Base-by-base conservation (phyloP, 1,139 yeast species). In the Wickerhamomyces sp. region DNA sequence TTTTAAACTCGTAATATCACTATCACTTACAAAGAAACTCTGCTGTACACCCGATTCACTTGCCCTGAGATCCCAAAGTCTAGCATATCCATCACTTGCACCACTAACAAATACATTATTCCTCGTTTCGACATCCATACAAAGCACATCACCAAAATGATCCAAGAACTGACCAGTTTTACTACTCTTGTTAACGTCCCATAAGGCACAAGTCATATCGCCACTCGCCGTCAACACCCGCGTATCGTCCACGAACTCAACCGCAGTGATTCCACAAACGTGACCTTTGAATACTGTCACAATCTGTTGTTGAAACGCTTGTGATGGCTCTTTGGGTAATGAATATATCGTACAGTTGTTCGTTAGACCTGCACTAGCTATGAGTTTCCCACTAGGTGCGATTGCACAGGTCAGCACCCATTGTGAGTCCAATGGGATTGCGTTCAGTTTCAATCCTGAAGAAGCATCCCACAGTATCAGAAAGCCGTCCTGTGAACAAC, bases 401-500 rank as follows among this genome's bases (percentile, higher is more conserved):
- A 76, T 70, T 4, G 82, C 87, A 61, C 94, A 80, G 2, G 86
- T 63, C 37, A 86, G 67, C 1, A 84, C 87, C 86, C 94, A 88
- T 30, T 79, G 80, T 37, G 82, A 83, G 38, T 79, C 83, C 39
- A 81, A 59, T 6, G 75, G 70, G 14, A 88, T 74, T 1, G 88
- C 88, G 42, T 79, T 76, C 38, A 72, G 68, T 53, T 89, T 89
- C 46, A 72, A 64, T 3, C 91, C 91, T 1, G 86, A 74, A 3
- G 72, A 64, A 0, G 88, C 71, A 55, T 88, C 91, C 96, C 96
- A 89, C 21, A 87, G 59, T 31, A 89, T 68, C 66, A 87, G 68
- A 52, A 75, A 83, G 3, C 96, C 96, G 58, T 89, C 96, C 54
- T 86, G 95, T 23, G 93, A 79, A 0, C 88, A 87, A 29, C 88